Evolutionary conservation across 2,329 filamentous ascomycete species (phyloP).

Genomic region (Taxawa tesnikishii): DNA sequence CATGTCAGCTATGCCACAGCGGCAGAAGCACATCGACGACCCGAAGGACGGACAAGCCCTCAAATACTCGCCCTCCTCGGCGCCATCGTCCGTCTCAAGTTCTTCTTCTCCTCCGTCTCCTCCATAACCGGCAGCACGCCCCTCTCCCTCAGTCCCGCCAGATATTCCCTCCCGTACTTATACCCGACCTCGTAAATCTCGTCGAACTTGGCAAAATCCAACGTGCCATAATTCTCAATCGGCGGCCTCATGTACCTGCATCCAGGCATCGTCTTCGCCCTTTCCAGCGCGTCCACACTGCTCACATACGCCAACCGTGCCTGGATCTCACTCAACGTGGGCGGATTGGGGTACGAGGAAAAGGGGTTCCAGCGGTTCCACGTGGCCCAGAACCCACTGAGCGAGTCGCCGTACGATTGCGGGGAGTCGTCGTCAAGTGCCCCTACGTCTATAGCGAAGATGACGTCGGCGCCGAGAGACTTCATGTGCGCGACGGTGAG

Average conservation of each 20-base stretch:
- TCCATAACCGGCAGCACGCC: slow-evolving; percentile 54
- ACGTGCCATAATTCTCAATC: slow-evolving; percentile 81
- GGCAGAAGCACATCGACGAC: not conserved
- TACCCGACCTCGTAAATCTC: slow-evolving; percentile 91
- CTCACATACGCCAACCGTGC: slow-evolving; percentile 89
- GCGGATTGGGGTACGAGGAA: slow-evolving; percentile 76
- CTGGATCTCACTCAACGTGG: slow-evolving; percentile 91
- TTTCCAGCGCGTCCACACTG: slow-evolving; percentile 84
- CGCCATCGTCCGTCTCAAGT: slow-evolving; percentile 40
- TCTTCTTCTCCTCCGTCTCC: slow-evolving; percentile 38
- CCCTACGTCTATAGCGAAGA: slow-evolving; percentile 93
- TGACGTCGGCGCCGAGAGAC: slow-evolving; percentile 77
- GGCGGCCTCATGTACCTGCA: slow-evolving; percentile 96
- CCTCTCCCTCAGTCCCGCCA: slow-evolving; percentile 64
- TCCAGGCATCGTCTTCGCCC: slow-evolving; percentile 80
- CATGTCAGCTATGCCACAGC: no score
- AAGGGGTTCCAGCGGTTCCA: slow-evolving; percentile 97
- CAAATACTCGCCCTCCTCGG: slow-evolving; percentile 35
- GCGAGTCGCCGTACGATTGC: slow-evolving; percentile 83
- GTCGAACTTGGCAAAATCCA: slow-evolving; percentile 96
- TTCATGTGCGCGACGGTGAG: slow-evolving; percentile 97
- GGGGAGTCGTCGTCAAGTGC: slow-evolving; percentile 84
- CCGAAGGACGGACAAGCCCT: no score
- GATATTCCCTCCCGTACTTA: slow-evolving; percentile 67
- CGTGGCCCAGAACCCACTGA: slow-evolving; percentile 91